Conservation (phyloP, 768 basidiomycete genomes). For the Macrolepiota albuminosa region DNA sequence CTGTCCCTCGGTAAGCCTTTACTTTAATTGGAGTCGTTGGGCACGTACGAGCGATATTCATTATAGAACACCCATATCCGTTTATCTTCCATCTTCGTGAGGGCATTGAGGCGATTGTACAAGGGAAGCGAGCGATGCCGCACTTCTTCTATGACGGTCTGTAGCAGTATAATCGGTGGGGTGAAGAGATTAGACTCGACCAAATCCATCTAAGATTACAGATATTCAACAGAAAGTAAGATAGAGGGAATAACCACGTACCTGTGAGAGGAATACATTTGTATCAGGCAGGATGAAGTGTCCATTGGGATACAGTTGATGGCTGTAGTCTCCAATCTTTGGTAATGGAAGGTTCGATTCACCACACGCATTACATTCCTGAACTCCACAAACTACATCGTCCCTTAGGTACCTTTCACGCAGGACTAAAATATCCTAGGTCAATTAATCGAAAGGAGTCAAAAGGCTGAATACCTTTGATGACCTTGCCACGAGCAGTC, state of each 20-base stretch:
- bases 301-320: conserved; percentile 43
- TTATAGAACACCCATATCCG: conserved; percentile 84
- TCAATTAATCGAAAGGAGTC: neutral
- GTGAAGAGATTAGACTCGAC: conserved; percentile 73
- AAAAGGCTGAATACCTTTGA: conserved; percentile 63
- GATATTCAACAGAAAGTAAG: neutral
- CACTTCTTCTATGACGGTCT: conserved; percentile 96
- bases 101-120: conserved; percentile 85
- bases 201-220: conserved; percentile 76
- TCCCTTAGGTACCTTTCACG: conserved; percentile 92
- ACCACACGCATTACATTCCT: conserved; percentile 61
- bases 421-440: conserved; percentile 49
- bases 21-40: neutral
- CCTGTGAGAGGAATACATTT: conserved; percentile 5
- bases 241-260: neutral
- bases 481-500: conserved; percentile 88
- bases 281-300: neutral
- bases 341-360: conserved; percentile 48
- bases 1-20: conserved; percentile 31
- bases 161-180: conserved; percentile 82
- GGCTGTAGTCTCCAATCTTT: conserved; percentile 47
- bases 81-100: conserved; percentile 84
- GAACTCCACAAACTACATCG: conserved; percentile 85
- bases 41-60: conserved; percentile 72
- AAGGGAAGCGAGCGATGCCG: conserved; percentile 90